Evolutionary conservation across 345 rosid genomes (phyloP).

Genomic region (Corchorus olitorius): DNA sequence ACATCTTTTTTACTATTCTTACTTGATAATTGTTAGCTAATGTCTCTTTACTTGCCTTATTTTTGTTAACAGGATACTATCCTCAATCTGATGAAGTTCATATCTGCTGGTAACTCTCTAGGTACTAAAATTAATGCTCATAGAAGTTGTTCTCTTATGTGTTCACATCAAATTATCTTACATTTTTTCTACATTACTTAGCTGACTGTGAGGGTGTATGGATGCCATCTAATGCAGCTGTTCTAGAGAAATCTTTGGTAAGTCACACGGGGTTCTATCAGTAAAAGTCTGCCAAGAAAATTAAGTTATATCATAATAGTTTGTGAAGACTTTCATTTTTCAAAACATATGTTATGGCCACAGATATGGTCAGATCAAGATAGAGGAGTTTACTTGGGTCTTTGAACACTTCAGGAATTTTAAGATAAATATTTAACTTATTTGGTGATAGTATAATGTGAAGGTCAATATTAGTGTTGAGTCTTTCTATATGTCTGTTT

Average conservation of each 20-base stretch:
- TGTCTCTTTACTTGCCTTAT: constrained; percentile 6
- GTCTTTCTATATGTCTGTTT: too few species aligned
- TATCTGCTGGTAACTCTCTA: constrained; percentile 52
- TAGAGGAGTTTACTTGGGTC: background rate
- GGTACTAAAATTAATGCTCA: constrained; percentile 42
- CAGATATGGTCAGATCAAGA: background rate
- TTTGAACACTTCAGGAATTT: background rate
- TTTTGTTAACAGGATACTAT: constrained; percentile 71
- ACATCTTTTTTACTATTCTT: too few species aligned
- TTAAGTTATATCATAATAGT: background rate
- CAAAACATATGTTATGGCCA: background rate
- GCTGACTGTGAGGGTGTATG: constrained; percentile 60
- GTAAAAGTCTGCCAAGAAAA: background rate
- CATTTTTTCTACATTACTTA: constrained; percentile 28
- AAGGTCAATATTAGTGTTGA: background rate
- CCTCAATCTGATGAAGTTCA: constrained; percentile 67
- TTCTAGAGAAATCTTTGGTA: constrained; percentile 74
- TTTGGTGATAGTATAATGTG: background rate
- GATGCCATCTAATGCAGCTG: constrained; percentile 24
- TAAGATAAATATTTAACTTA: background rate
- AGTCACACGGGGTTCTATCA: constrained; percentile 8
- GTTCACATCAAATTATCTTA: constrained; percentile 17
- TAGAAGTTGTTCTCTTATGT: background rate
- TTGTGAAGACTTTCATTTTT: background rate
- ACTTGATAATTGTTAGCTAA: constrained; percentile 4